Base-by-base conservation (phyloP, 176 grass and related monocot species). In the Carex parvula region DNA sequence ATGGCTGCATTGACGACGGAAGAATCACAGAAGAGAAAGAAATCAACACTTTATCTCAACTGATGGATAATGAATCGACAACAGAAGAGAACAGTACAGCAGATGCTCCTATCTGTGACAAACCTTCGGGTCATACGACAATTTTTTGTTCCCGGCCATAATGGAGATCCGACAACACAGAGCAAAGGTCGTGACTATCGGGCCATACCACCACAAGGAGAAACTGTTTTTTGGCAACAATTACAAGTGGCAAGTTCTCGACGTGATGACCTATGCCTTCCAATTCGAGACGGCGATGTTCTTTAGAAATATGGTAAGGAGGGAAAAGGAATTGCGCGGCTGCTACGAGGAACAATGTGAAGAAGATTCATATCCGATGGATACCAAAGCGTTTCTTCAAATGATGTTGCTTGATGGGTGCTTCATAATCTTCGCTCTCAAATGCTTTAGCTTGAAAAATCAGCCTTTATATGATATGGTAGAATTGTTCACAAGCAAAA, bases 401-500 rank as follows among this genome's bases (percentile, higher is more conserved):
- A 83, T 83, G 41, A 0, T 83, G 41, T 67, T 83, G 20, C 22
- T 67, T 12, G 80, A 83, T 8, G 60, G 80, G 17, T 83, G 80
- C 44, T 83, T 83, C n/a, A 53, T 83, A 83, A 21, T 83, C 54
- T 83, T 83, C 21, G 21, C 41, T 50, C 80, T 83, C 7, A 67
- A 46, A 83, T 83, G 61, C 15, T 53, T 83, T 16, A 11, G 48
- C 39, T 12, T 21, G 18, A 83, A 30, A 30, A 44, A 30, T 52
- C 60, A 2, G 13, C 37, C 35, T n/a, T 63, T 6, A 5, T 20
- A 30, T 8, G 46, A 77, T 55, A 83, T 17, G 60, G 18, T 53
- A 29, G 60, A 48, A 42, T 8, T 44, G 11, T 83, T 33, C 21
- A 15, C 2, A 10, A 30, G 61, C 3, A 65, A 33, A 35, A 11